Percentiles rank a stretch among this genome's conserved stretches.
These are phyloP conservation scores for Zea luxurians DNA, from an alignment of 176 grass and related monocot genomes.

Conservation along the genomic window DNA sequence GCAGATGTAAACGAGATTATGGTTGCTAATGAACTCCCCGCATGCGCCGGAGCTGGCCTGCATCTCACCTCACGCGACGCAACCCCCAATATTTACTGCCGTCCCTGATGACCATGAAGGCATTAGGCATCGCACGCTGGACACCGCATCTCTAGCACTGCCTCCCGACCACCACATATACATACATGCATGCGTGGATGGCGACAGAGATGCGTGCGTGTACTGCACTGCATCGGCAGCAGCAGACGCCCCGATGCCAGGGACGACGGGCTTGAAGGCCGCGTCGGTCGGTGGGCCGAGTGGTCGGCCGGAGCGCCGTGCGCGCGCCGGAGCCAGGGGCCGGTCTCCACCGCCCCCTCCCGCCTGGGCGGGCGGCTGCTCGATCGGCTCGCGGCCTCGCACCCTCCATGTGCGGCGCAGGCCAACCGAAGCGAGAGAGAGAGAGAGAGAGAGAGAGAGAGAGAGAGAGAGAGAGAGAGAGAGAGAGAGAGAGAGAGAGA, in stretches of 20 bases:
- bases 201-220: background rate
- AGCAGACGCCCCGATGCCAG: conserved; percentile 25
- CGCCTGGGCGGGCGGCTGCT: background rate
- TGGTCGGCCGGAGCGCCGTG: conserved; percentile 31
- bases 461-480: background rate
- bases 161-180: too few species aligned
- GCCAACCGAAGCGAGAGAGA: background rate
- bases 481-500: background rate
- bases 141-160: too few species aligned
- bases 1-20: too few species aligned
- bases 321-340: conserved; percentile 9
- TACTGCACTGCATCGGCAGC: background rate
- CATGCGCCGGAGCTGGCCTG: background rate
- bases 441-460: background rate
- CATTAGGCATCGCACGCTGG: too few species aligned
- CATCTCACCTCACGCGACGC: background rate
- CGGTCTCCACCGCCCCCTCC: background rate
- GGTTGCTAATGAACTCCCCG: background rate
- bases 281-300: background rate
- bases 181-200: background rate
- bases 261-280: background rate
- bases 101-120: too few species aligned
- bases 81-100: background rate
- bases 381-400: background rate
- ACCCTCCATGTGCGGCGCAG: conserved; percentile 25